Evolutionary conservation across 106 monocot species (phyloP), one percentile per base, ranked within the genome.

Genomic region (Dendrobium catenatum): DNA sequence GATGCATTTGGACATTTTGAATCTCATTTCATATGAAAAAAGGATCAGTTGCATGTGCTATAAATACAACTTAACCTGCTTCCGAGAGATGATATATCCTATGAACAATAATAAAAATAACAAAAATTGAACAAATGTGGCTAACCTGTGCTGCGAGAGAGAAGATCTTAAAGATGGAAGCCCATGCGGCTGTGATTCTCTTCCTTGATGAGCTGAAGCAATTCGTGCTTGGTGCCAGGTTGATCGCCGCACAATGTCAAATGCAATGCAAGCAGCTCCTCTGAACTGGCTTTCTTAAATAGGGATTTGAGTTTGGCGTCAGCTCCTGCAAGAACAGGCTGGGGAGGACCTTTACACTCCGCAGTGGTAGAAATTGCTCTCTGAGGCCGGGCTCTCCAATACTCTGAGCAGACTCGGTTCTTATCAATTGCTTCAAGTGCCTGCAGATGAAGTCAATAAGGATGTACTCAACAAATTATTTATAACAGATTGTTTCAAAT

Each of bases 151-250:
- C 4, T 13, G 10, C 2, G 10, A 13, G 18, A 11, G 26, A 42
- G 68, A 20, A 10, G 68, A 6, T 17, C 42, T 48, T 40, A 76
- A 24, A 76, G 7, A 46, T 76, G 10, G 40, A 76, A 76, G 20
- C 22, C 20, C 24, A 76, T 15, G 22, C 76, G 76, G 76, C 47
- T 24, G 9, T 19, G n/a, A 9, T 76, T 46, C 47, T 76, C 76
- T 48, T 76, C 76, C 47, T 48, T 76, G 47, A 76, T 76, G 47
- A 76, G 76, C 18, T 76, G n/a, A 18, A 76, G 76, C 20, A 76
- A 76, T 48, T 44, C 24, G 9, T 9, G 76, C n/a, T 9, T 44
- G 4, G 47, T 24, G 9, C 22, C 47, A 1, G 73, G 42, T 42
- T 42, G 42, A 42, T 48, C 47, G 24, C 9, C 26, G 24, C 47